These are phyloP conservation scores for Phytophthora tentaculata DNA, from an alignment of 352 stramenopile genomes.

Conservation along the genomic window DNA sequence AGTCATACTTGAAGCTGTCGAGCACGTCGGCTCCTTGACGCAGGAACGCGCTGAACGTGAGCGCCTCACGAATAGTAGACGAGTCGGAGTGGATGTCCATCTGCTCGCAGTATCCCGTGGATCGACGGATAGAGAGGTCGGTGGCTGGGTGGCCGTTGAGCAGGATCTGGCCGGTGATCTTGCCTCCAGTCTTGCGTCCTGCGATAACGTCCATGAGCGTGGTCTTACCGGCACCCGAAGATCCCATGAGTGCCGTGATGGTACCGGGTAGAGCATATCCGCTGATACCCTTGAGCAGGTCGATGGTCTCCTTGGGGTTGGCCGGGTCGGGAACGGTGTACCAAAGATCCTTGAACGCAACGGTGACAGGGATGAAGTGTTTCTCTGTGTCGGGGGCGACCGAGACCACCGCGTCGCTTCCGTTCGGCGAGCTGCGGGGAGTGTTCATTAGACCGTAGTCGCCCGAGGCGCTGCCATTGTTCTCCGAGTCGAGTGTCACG, in stretches of 20 bases:
- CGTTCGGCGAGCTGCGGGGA: slow-evolving; percentile 1
- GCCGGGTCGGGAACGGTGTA: not conserved
- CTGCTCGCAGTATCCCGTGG: not conserved
- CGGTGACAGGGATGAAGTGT: not conserved
- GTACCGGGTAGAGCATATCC: not conserved
- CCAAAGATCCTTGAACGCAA: not conserved
- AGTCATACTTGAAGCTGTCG: not conserved
- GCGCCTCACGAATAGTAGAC: not conserved
- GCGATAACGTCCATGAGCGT: not conserved
- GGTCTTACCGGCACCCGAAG: not conserved
- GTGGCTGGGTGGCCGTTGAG: not conserved
- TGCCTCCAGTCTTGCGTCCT: not conserved
- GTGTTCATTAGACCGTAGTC: slow-evolving; percentile 12
- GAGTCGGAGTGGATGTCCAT: not conserved
- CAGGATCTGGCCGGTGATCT: not conserved
- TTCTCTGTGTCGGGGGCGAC: slow-evolving; percentile 1
- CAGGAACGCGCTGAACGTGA: not conserved
- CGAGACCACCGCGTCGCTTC: not conserved
- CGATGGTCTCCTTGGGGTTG: not conserved
- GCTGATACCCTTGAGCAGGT: not conserved
- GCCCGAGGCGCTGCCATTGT: not conserved
- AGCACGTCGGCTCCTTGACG: not conserved
- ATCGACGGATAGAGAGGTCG: not conserved
- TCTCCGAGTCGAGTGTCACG: slow-evolving; percentile 9
- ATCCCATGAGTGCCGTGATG: not conserved